A percentile compares a stretch with the other conserved stretches of the same genome.
phyloP scores from a whole-genome alignment of 305 asterid genomes.

The Rubia occidens region DNA sequence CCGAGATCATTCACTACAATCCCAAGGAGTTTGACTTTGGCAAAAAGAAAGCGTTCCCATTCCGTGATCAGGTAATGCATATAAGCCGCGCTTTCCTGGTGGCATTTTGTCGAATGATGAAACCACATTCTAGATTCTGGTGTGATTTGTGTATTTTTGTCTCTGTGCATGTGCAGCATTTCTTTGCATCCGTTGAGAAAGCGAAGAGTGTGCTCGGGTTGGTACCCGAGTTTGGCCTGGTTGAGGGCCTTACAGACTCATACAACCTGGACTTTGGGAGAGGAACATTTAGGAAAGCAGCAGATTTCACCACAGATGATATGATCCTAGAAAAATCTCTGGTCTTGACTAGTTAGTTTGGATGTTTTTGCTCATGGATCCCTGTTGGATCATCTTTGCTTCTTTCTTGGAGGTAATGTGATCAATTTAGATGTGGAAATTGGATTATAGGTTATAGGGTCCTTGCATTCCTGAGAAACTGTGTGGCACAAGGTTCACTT shows the following conservation, averaged over 20 bases:
- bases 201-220: conserved; percentile 76
- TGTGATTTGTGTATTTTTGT: not conserved
- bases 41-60: conserved; percentile 82
- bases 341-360: conserved; percentile 36
- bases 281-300: conserved; percentile 84
- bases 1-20: conserved; percentile 79
- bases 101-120: not conserved
- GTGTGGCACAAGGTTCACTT: no score
- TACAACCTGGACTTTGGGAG: conserved; percentile 91
- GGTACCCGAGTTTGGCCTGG: conserved; percentile 66
- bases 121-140: not conserved
- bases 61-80: conserved; percentile 71
- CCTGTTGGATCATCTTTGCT: not conserved
- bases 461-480: no score
- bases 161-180: conserved; percentile 53
- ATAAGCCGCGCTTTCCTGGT: not conserved
- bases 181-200: conserved; percentile 85
- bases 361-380: not conserved
- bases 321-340: conserved; percentile 81
- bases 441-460: no score
- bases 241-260: conserved; percentile 79
- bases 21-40: conserved; percentile 92
- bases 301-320: conserved; percentile 92
- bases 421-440: not conserved
- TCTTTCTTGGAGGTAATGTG: not conserved